Evolutionary conservation across 2,329 filamentous ascomycete genomes (phyloP), one percentile per base, ranked within the genome.

Genomic region (Fusarium sp.): DNA sequence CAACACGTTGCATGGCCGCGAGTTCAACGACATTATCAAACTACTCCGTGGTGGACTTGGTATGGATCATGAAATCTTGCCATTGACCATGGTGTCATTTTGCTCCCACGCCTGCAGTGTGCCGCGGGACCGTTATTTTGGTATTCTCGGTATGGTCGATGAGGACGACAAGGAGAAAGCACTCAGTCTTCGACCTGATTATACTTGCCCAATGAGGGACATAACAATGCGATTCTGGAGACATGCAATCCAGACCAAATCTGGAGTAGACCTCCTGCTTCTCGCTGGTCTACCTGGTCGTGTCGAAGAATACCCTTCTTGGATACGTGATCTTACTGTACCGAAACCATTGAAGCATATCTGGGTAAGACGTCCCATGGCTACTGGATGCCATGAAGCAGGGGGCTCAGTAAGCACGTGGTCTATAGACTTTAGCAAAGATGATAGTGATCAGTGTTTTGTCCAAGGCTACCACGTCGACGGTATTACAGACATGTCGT

Each of bases 171-270:
- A 35, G 0, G 38, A 29, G 7, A 39, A 58, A 14, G 33, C 23
- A 9, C n/a, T 16, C 4, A 35, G 48, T 7, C 23, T 69, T 2
- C 35, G 23, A 1, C 46, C 44, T 18, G 64, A 69, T 11, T 69
- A 69, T 5, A 56, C 46, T 0, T 63, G 21, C 0, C 14, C 64
- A 0, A 42, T 69, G 10, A 64, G 41, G 6, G 59, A 46, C 3
- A 52, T 69, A 8, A 60, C 66, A 2, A 59, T 69, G 18, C 10
- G 38, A 4, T 69, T 64, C 12, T 69, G 66, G 66, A 64, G 31
- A 42, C 25, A 55, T 18, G 54, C 54, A 4, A 5, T 69, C 18
- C 46, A 60, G 23, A 10, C 41, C 1, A 2, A 11, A 9, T 56
- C 46, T 1, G 66, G 59, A 1, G 65, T 27, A 25, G 65, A 60